Evolutionary conservation across 306 rosid species (phyloP).

Genomic region (Delonix regia): DNA sequence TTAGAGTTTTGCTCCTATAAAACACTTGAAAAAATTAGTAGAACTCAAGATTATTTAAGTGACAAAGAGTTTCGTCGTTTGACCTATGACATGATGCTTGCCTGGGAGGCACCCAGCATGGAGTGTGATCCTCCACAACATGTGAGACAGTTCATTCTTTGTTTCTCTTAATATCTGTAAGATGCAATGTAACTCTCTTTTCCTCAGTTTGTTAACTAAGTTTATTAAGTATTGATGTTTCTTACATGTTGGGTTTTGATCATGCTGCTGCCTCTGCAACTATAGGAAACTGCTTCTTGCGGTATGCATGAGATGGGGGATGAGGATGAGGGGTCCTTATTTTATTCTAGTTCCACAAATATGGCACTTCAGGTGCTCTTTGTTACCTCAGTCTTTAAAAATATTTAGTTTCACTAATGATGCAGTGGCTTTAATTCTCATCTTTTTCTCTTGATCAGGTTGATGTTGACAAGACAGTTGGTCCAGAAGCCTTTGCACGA

Average conservation of each 20-base stretch:
- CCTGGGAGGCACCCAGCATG: constrained; percentile 84
- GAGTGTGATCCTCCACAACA: constrained; percentile 38
- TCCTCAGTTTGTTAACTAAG: background rate
- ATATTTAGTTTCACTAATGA: background rate
- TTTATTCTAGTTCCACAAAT: constrained; percentile 78
- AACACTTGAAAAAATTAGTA: constrained; percentile 53
- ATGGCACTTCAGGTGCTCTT: constrained; percentile 82
- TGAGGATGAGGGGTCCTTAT: constrained; percentile 76
- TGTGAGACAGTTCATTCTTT: constrained; percentile 48
- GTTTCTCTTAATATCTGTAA: constrained; percentile 32
- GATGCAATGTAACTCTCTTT: background rate
- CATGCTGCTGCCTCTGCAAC: constrained; percentile 29
- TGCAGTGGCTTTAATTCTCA: background rate
- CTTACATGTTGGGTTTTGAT: background rate
- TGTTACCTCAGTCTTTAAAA: background rate
- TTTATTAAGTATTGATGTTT: background rate
- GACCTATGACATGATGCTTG: constrained; percentile 91
- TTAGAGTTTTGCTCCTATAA: constrained; percentile 78
- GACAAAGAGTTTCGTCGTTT: constrained; percentile 66
- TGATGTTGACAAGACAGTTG: constrained; percentile 82
- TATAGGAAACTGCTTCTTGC: constrained; percentile 56
- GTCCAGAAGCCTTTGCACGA: constrained; percentile 84
- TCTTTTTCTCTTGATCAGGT: constrained; percentile 47
- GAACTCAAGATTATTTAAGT: constrained; percentile 56
- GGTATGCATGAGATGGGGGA: constrained; percentile 52